Conservation (phyloP, 2,329 filamentous ascomycete species). For the Alternaria sp. region DNA sequence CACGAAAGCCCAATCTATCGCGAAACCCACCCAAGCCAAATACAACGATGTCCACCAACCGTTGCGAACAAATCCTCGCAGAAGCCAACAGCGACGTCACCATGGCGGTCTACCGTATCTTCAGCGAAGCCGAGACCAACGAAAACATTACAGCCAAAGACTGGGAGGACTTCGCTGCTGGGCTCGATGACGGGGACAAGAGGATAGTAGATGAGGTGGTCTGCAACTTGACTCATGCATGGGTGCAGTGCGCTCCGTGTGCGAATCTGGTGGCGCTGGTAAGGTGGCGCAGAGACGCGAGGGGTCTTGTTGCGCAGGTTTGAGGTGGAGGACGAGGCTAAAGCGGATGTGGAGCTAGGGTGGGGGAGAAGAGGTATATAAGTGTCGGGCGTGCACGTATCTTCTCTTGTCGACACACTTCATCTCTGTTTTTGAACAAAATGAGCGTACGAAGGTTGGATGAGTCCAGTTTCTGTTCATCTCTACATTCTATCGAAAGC, state of each 20-base stretch:
- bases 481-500: too few species aligned
- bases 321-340: rapidly evolving
- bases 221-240: not conserved
- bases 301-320: not conserved
- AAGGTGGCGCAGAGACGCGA: not conserved
- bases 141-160: not conserved
- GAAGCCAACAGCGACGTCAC: not conserved
- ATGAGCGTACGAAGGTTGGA: too few species aligned
- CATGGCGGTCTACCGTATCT: not conserved
- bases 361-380: not conserved
- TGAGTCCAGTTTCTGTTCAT: too few species aligned
- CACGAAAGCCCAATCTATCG: not conserved
- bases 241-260: not conserved
- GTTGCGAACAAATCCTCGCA: not conserved
- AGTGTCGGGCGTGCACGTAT: not conserved
- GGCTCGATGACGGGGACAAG: not conserved
- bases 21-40: not conserved
- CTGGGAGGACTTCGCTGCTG: not conserved
- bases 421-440: too few species aligned
- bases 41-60: not conserved
- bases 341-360: not conserved
- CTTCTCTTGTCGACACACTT: not conserved
- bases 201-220: not conserved
- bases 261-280: not conserved
- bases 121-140: not conserved